Evolutionary conservation across 1,284 basidiomycete species (phyloP), one percentile per base, ranked within the genome.

Genomic region (Irpex sp.): DNA sequence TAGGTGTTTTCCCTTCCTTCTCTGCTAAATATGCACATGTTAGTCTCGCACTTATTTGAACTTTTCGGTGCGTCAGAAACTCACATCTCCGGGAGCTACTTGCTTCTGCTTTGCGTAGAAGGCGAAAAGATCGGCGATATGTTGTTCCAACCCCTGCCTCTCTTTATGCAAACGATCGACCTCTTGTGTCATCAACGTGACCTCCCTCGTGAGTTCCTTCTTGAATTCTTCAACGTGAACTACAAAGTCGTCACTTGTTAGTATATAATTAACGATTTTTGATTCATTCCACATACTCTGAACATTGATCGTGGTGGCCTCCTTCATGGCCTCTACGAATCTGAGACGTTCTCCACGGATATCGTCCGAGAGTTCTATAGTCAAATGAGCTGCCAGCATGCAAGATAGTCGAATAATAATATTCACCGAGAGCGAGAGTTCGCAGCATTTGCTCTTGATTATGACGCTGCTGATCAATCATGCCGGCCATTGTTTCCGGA

Each of bases 311-410:
- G 86, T 85, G 0, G 93, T 95, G 1, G 93, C 93, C 68, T 93
- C 88, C 71, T 91, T 91, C 93, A 95, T 96, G 15, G 93, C 91
- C 69, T 96, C 93, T 8, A 95, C 89, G 71, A 96, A 95, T 4
- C 91, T 81, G 61, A 95, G 75, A 52, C 92, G 80, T 76, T 95
- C 92, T 5, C 92, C 92, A 59, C 88, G 86, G 62, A 95, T 94
- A 69, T 94, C 93, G 59, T 85, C 82, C 1, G 88, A 87, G 7
- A 95, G 81, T 72, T 93, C 93, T 92, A 66, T 38, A 57, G 37
- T 13, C 26, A 48, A n/a, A n/a, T 64, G 7, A 21, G 48, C 37
- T 44, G 38, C 17, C 5, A 31, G 61, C 52, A 11, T 31, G 26
- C 59, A 19, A 31, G 63, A 17, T 55, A 26, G 15, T n/a, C 2